Percentiles rank a stretch among this genome's conserved stretches.
Conservation (phyloP, 331 rosid species). For the Arachis monticola region DNA sequence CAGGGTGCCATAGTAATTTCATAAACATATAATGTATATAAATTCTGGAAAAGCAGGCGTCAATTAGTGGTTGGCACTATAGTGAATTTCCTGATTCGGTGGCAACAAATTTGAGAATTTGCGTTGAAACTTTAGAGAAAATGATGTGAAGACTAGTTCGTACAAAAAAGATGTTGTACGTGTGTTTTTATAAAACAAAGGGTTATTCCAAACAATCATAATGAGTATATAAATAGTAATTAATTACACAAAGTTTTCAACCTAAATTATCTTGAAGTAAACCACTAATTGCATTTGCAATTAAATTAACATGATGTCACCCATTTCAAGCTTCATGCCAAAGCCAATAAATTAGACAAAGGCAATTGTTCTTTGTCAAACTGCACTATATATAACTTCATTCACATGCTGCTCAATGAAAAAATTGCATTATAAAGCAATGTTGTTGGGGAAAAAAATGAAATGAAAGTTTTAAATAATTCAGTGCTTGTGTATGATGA, state of each 20-base stretch:
- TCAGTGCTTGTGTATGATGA: neutral
- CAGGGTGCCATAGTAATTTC: no score
- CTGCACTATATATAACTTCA: conserved; percentile 3
- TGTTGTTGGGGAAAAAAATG: no score
- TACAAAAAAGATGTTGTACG: neutral
- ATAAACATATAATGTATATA: no score
- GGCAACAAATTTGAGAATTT: conserved; percentile 33
- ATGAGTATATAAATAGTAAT: neutral
- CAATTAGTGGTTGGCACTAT: conserved; percentile 25
- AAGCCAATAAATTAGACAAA: conserved; percentile 15
- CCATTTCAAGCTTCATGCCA: neutral
- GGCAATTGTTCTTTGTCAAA: conserved; percentile 10
- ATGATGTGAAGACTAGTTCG: conserved; percentile 29
- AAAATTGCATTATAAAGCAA: no score
- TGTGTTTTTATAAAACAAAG: neutral
- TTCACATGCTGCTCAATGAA: conserved; percentile 1
- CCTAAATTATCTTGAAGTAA: neutral
- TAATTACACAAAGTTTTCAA: neutral
- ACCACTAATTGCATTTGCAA: neutral
- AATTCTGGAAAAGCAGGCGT: neutral
- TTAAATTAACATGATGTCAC: neutral
- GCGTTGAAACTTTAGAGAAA: neutral
- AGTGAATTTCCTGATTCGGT: conserved; percentile 22
- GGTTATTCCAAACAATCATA: neutral
- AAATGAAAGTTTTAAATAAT: no score